phyloP scores from a whole-genome alignment of 768 basidiomycete genomes.

The Rhizopogon roseolus region DNA sequence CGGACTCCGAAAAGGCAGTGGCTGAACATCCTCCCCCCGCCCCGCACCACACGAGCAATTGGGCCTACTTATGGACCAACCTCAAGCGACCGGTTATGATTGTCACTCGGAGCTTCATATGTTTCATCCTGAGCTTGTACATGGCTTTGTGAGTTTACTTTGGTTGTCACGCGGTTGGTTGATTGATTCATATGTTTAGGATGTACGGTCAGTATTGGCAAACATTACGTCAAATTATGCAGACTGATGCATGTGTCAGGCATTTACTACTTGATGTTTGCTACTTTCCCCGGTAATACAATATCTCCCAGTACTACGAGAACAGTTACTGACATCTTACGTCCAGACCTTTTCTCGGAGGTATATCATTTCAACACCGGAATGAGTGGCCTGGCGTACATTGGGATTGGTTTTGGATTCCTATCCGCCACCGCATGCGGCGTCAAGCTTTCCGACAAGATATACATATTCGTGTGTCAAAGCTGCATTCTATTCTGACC shows the following conservation, averaged over 20 bases:
- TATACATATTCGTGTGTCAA: slow-evolving; percentile 42
- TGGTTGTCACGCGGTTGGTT: not conserved
- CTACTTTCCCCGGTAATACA: slow-evolving; percentile 50
- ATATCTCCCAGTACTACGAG: not conserved
- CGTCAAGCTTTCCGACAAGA: slow-evolving; percentile 39
- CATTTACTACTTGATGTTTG: slow-evolving; percentile 70
- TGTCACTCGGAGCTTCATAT: slow-evolving; percentile 57
- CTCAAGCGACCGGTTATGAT: slow-evolving; percentile 55
- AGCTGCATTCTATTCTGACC: no score
- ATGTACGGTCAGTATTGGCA: slow-evolving; percentile 45
- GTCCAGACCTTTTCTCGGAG: slow-evolving; percentile 36
- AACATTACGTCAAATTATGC: no score
- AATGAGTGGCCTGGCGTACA: slow-evolving; percentile 47
- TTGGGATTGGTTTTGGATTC: slow-evolving; percentile 55
- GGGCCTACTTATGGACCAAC: slow-evolving; percentile 53
- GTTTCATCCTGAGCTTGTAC: slow-evolving; percentile 68
- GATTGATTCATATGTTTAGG: slow-evolving; percentile 22
- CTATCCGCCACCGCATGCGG: slow-evolving; percentile 42
- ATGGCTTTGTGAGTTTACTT: slow-evolving; percentile 60
- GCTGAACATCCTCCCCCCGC: slow-evolving; percentile 24
- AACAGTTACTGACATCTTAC: slow-evolving; percentile 3
- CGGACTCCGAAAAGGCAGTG: slow-evolving; percentile 42
- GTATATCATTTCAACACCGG: slow-evolving; percentile 51
- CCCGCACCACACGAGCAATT: slow-evolving; percentile 21
- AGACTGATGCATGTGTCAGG: slow-evolving; percentile 17